Percentiles rank a stretch among this genome's conserved stretches.
These are phyloP conservation scores for Metschnikowia peoriensis DNA, from an alignment of 805 yeast genomes.

Conservation along the genomic window DNA sequence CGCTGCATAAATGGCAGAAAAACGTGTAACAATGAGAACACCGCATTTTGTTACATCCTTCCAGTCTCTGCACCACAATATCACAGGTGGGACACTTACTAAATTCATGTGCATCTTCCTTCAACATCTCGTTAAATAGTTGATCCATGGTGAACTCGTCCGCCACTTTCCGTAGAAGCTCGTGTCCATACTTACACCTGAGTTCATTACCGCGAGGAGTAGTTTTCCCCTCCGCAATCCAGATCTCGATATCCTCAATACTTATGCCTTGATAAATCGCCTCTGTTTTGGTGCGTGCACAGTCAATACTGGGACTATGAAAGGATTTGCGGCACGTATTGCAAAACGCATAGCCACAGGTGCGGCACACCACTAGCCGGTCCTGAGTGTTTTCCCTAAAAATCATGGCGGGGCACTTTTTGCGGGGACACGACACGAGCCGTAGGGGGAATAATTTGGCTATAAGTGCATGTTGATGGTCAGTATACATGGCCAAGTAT, in stretches of 20 bases:
- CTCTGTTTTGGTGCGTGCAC: slow-evolving; percentile 28
- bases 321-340: slow-evolving; percentile 55
- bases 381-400: slow-evolving; percentile 47
- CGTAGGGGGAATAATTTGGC: slow-evolving; percentile 46
- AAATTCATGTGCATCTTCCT: slow-evolving; percentile 40
- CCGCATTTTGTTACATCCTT: slow-evolving; percentile 65
- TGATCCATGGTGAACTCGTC: slow-evolving; percentile 47
- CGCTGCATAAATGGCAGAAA: slow-evolving; percentile 59
- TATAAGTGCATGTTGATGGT: slow-evolving; percentile 42
- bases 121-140: slow-evolving; percentile 44
- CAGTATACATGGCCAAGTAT: slow-evolving; percentile 37
- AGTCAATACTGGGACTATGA: slow-evolving; percentile 54
- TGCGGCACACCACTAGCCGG: slow-evolving; percentile 46
- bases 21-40: slow-evolving; percentile 47
- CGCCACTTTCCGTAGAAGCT: slow-evolving; percentile 39
- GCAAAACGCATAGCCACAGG: slow-evolving; percentile 56
- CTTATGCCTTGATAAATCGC: slow-evolving; percentile 29
- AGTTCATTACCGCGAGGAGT: slow-evolving; percentile 33
- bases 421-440: slow-evolving; percentile 51
- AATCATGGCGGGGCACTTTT: slow-evolving; percentile 43
- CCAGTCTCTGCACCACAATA: slow-evolving; percentile 49
- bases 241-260: slow-evolving; percentile 34
- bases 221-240: slow-evolving; percentile 30
- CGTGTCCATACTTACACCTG: slow-evolving; percentile 45
- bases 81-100: slow-evolving; percentile 54